phyloP scores from a whole-genome alignment of 73 alveolate genomes.

The Stentor roeselii region DNA sequence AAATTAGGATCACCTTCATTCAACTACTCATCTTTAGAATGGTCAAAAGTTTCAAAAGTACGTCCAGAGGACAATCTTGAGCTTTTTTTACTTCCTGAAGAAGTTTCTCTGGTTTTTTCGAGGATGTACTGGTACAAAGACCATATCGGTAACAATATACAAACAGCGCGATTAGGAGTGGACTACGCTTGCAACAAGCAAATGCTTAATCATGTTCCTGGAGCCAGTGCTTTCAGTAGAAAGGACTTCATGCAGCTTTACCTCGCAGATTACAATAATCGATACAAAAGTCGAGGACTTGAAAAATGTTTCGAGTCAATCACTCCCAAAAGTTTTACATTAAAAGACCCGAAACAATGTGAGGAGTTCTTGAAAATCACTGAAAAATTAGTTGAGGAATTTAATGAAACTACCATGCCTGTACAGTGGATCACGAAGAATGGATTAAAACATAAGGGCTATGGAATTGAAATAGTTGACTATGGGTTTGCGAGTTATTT shows the following conservation, averaged over 20 bases:
- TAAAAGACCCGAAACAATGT: conserved; percentile 3
- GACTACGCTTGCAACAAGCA: conserved; percentile 24
- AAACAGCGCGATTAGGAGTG: conserved; percentile 28
- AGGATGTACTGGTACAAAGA: conserved; percentile 14
- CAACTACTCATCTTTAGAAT: neutral
- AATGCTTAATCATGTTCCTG: conserved; percentile 28
- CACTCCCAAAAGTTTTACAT: conserved; percentile 16
- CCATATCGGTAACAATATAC: conserved; percentile 9
- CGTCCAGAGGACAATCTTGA: neutral
- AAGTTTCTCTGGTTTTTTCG: neutral
- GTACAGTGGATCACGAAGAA: conserved; percentile 14
- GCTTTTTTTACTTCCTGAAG: neutral
- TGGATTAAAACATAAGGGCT: conserved; percentile 14
- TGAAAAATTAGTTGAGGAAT: neutral
- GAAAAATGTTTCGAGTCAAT: neutral
- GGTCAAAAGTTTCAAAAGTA: neutral
- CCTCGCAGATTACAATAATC: conserved; percentile 12
- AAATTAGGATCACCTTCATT: neutral
- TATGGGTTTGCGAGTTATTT: neutral
- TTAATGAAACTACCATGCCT: neutral
- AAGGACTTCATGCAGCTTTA: conserved; percentile 22
- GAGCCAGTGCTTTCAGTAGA: conserved; percentile 25
- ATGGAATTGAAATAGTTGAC: conserved; percentile 2
- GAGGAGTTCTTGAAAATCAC: neutral
- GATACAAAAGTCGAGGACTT: neutral